A percentile compares a stretch with the other conserved stretches of the same genome.
Evolutionary conservation across 176 grass and related monocot species (phyloP).

Genomic region (Pharus latifolius): DNA sequence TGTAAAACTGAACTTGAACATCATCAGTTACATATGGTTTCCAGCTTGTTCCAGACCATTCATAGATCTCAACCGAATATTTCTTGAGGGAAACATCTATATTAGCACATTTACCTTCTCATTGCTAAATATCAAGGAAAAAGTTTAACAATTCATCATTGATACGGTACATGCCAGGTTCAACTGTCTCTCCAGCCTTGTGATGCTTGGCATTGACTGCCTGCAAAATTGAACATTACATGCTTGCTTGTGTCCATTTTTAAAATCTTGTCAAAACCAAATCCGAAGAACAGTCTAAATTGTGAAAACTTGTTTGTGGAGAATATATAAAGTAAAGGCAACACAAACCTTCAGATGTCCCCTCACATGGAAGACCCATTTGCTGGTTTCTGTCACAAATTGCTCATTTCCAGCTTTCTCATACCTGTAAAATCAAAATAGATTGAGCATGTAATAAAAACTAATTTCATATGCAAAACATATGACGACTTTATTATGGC

Average conservation of each 20-base stretch:
- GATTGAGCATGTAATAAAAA: not conserved
- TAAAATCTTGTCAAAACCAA: not conserved
- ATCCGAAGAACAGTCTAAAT: not conserved
- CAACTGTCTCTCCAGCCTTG: conserved; percentile 78
- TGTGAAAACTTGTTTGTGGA: not conserved
- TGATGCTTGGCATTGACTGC: conserved; percentile 73
- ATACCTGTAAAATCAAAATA: conserved; percentile 39
- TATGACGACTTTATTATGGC: not conserved
- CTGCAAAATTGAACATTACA: conserved; percentile 17
- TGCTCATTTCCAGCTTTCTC: conserved; percentile 87
- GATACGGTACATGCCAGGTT: conserved; percentile 86
- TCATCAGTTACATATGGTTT: conserved; percentile 89
- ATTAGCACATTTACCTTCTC: conserved; percentile 18
- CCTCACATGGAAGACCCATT: conserved; percentile 99
- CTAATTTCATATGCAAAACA: not conserved
- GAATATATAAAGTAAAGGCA: not conserved
- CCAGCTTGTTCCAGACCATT: conserved; percentile 98
- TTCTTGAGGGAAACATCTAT: conserved; percentile 42
- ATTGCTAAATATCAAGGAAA: conserved; percentile 9
- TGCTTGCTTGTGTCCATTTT: not conserved
- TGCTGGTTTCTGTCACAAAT: conserved; percentile 88
- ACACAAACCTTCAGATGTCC: conserved; percentile 85
- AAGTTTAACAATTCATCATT: conserved; percentile 95
- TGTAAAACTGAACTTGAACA: conserved; percentile 98
- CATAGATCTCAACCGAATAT: conserved; percentile 97